Evolutionary conservation across 106 monocot species (phyloP), one percentile per base, ranked within the genome.

Genomic region (Dioscorea dumetorum): DNA sequence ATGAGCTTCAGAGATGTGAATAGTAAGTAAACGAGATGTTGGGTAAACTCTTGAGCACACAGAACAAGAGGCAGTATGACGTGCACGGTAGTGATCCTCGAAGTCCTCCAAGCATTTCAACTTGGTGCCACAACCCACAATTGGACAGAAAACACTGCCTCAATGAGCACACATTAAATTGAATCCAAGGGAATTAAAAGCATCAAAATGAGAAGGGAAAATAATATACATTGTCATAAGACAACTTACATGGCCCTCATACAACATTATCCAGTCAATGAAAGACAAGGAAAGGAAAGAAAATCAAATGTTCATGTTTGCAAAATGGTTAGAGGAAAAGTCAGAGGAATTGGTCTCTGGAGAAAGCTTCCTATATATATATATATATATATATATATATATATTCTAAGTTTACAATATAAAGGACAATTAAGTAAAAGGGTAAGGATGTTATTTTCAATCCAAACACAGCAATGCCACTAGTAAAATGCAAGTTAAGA

Each of bases 1-100:
- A 71, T 99, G 97, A 12, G 76, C 73, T 79, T 99, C 92, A 57
- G 97, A 92, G 50, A 99, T 69, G 85, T 99, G 97, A 68, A 99
- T 92, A 41, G 89, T 87, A 23, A 99, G 84, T 62, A 99, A 81
- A 16, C 85, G 72, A 33, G 84, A 84, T 64, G 97, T 99, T 66
- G 92, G 92, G 33, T 79, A 99, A 32, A 92, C 89, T 77, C 89
- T 77, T 49, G 73, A 86, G 53, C 97, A 99, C 23, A 90, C 85
- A 16, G 92, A 86, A 73, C 95, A 95, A 21, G 86, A 86, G 21
- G 95, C 86, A 48, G 84, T 90, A 72, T 99, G 97, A 0, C 97
- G 79, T 24, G 89, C 80, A 72, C 77, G 71, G 54, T 99, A 99
- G 76, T 99, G 97, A 71, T 87, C 84, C 78, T 99, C 92, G 79